Conservation (phyloP, 768 basidiomycete species). For the Suillus lakei region DNA sequence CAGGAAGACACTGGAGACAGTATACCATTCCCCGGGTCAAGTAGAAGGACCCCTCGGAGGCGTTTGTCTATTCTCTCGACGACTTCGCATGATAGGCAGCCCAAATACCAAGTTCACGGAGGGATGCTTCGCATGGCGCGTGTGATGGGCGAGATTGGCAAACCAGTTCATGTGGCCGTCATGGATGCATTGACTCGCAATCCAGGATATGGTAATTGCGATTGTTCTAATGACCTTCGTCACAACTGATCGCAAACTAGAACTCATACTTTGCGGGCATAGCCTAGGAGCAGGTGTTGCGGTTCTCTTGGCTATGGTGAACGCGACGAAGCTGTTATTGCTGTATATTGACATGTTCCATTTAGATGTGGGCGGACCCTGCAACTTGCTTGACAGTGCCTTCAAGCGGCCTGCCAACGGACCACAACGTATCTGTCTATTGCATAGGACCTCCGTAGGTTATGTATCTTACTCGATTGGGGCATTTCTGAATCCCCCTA, state of each 20-base stretch:
- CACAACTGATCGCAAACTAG: conserved; percentile 36
- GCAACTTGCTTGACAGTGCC: conserved; percentile 69
- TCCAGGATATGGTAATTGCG: conserved; percentile 63
- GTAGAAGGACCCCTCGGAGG: conserved; percentile 28
- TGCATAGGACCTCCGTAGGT: conserved; percentile 82
- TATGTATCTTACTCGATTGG: neutral
- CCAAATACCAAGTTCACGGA: conserved; percentile 70
- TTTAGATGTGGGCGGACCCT: conserved; percentile 86
- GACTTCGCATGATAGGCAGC: conserved; percentile 21
- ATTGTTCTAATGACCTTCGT: neutral
- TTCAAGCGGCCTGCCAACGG: conserved; percentile 71
- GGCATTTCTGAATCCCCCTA: conserved; percentile 27
- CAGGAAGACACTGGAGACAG: conserved; percentile 38
- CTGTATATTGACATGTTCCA: neutral
- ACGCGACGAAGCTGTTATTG: conserved; percentile 23
- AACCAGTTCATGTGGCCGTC: conserved; percentile 79
- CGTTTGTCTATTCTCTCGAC: conserved; percentile 25
- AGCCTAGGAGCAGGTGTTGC: conserved; percentile 86
- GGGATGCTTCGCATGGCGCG: conserved; percentile 83
- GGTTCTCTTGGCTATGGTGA: conserved; percentile 71
- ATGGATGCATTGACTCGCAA: conserved; percentile 70
- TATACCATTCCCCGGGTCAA: conserved; percentile 41
- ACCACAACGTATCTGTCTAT: conserved; percentile 71
- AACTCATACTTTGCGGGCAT: conserved; percentile 81
- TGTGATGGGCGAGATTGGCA: conserved; percentile 77